Evolutionary conservation across 2,329 filamentous ascomycete species (phyloP).

Genomic region (Xylaria arbuscula): DNA sequence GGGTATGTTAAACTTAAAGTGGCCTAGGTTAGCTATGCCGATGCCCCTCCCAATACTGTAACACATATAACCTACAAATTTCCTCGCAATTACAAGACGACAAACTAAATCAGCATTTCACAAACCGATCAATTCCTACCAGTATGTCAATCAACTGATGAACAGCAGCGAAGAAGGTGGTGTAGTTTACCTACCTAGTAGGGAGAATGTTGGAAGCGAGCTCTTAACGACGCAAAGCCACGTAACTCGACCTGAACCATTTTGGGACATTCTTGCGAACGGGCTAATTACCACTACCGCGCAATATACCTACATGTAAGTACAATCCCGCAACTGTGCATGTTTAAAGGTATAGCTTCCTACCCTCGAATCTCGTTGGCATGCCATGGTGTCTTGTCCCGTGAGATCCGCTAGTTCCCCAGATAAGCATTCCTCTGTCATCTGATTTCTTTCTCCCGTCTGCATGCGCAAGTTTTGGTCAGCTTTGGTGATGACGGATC

Average conservation of each 20-base stretch:
- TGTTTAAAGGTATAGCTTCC: neutral
- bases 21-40: neutral
- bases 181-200: neutral
- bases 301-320: neutral
- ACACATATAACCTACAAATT: neutral
- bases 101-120: neutral
- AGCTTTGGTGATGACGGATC: slow-evolving; percentile 1
- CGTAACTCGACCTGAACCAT: slow-evolving; percentile 19
- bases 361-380: neutral
- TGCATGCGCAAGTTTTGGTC: neutral
- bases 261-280: slow-evolving; percentile 42
- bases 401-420: neutral
- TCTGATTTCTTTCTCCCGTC: slow-evolving; percentile 7
- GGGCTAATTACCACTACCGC: neutral
- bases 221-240: slow-evolving; percentile 3
- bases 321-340: neutral
- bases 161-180: neutral
- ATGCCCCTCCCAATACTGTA: neutral
- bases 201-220: neutral
- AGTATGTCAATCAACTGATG: neutral
- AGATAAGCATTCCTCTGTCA: slow-evolving; percentile 5
- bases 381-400: neutral
- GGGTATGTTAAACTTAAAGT: neutral
- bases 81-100: neutral
- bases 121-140: neutral